Conservation (phyloP, 768 basidiomycete species). For the Hygrocybe coccinea region DNA sequence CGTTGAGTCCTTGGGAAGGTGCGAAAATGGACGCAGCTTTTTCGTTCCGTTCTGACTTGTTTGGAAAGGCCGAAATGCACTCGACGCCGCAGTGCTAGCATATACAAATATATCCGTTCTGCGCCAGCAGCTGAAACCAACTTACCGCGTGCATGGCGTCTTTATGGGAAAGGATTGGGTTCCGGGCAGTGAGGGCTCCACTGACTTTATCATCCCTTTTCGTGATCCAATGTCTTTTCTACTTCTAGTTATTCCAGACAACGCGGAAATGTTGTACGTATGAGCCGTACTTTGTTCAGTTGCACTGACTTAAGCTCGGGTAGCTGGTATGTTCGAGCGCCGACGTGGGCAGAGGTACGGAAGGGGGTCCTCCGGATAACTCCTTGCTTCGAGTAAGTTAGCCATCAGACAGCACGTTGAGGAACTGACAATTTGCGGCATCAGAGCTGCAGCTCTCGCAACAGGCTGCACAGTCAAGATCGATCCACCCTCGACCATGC, state of each 20-base stretch:
- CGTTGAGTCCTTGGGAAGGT: constrained; percentile 77
- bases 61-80: constrained; percentile 66
- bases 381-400: constrained; percentile 66
- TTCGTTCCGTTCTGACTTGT: background rate
- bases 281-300: background rate
- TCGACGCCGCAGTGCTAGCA: constrained; percentile 83
- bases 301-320: background rate
- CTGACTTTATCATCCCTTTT: background rate
- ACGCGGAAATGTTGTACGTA: constrained; percentile 63
- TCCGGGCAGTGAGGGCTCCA: constrained; percentile 50
- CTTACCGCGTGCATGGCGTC: constrained; percentile 75
- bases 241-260: constrained; percentile 71
- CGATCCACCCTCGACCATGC: constrained; percentile 25
- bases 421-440: background rate
- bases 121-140: constrained; percentile 76
- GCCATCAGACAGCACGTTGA: background rate
- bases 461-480: constrained; percentile 57
- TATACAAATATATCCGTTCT: constrained; percentile 76
- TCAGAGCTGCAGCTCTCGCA: constrained; percentile 62
- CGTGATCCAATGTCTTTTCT: background rate
- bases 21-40: background rate
- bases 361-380: constrained; percentile 54
- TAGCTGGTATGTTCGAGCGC: constrained; percentile 72
- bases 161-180: constrained; percentile 74
- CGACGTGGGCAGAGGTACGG: constrained; percentile 56